These are phyloP conservation scores for Dactylonectria macrodidyma DNA, from an alignment of 2,329 filamentous ascomycete species.

Conservation along the genomic window DNA sequence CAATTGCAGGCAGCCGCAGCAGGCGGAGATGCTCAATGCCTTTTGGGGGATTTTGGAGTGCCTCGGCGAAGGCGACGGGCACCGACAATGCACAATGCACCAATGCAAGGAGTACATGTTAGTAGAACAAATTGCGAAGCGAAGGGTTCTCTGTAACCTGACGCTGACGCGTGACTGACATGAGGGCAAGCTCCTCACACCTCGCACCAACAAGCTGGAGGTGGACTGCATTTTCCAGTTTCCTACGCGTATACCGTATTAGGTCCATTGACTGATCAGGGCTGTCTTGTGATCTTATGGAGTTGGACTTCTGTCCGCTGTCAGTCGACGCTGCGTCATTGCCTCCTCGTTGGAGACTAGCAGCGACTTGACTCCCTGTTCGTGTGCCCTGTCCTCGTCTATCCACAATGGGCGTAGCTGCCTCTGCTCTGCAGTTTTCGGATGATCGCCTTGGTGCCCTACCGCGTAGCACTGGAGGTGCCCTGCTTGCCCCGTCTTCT, in stretches of 20 bases:
- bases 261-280: background rate
- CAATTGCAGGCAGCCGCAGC: slow-evolving; percentile 2
- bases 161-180: slow-evolving; percentile 24
- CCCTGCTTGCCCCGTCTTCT: slow-evolving; percentile 34
- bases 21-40: slow-evolving; percentile 20
- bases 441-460: slow-evolving; percentile 28
- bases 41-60: background rate
- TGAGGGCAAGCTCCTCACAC: slow-evolving; percentile 14
- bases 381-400: slow-evolving; percentile 12
- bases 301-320: slow-evolving; percentile 5
- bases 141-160: slow-evolving; percentile 1
- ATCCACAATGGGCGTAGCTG: background rate
- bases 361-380: slow-evolving; percentile 19
- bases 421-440: slow-evolving; percentile 10
- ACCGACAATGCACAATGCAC: slow-evolving; percentile 22
- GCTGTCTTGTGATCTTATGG: slow-evolving; percentile 15
- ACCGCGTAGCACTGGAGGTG: background rate
- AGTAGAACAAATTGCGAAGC: slow-evolving; percentile 6
- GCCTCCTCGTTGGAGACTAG: slow-evolving; percentile 1
- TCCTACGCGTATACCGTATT: slow-evolving; percentile 12
- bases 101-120: slow-evolving; percentile 3
- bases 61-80: slow-evolving; percentile 25
- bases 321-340: slow-evolving; percentile 24
- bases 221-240: slow-evolving; percentile 9
- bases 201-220: background rate